Evolutionary conservation across 208 protist species (phyloP).

Genomic region (Angomonas deanei): DNA sequence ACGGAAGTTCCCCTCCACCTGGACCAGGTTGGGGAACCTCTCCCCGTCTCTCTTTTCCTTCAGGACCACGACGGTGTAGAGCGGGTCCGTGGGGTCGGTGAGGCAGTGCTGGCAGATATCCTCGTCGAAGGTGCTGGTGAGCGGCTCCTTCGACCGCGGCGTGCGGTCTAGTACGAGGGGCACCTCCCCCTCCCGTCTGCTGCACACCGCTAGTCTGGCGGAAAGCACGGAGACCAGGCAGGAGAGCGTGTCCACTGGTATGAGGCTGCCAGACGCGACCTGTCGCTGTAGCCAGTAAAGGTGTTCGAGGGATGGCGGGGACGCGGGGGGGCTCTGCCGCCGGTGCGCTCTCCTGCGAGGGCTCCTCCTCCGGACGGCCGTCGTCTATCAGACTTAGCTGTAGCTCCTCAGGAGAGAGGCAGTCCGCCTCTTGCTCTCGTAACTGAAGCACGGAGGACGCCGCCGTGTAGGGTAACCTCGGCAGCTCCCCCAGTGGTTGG

Average conservation of each 20-base stretch:
- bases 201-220: slow-evolving; percentile 18
- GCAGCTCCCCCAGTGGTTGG: slow-evolving; percentile 29
- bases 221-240: slow-evolving; percentile 24
- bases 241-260: slow-evolving; percentile 48
- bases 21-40: neutral
- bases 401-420: no score
- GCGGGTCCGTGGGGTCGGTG: neutral
- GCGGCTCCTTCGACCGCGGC: neutral
- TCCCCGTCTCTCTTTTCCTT: neutral
- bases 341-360: neutral
- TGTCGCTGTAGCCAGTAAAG: slow-evolving; percentile 81
- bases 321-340: neutral
- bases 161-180: slow-evolving; percentile 4
- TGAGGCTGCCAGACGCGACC: slow-evolving; percentile 43
- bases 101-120: slow-evolving; percentile 29
- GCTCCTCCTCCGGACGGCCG: neutral
- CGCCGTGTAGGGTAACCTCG: slow-evolving; percentile 31
- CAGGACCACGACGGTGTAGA: slow-evolving; percentile 9
- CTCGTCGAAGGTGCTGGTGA: slow-evolving; percentile 6
- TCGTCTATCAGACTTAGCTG: neutral
- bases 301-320: slow-evolving; percentile 44
- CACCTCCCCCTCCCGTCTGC: neutral
- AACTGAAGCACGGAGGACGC: slow-evolving; percentile 14
- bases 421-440: slow-evolving; percentile 2
- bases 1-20: neutral